Conservation (phyloP, 768 basidiomycete genomes). For the Leccinum subgranulosum region DNA sequence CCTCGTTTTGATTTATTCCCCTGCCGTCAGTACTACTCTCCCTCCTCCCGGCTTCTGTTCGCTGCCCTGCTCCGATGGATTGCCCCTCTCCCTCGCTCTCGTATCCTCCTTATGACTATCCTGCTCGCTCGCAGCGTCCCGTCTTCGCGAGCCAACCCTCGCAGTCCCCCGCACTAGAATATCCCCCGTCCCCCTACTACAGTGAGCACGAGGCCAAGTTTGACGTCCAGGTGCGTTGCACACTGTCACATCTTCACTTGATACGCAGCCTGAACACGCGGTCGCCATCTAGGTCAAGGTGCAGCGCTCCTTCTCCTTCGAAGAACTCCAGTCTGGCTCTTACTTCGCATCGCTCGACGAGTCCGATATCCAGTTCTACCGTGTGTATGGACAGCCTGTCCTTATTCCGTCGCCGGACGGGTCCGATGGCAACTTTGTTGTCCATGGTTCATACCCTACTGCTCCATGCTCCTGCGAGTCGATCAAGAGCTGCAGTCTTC, state of each 20-base stretch:
- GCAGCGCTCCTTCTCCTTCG: conserved; percentile 32
- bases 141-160: neutral
- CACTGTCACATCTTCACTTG: neutral
- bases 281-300: conserved; percentile 23
- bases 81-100: neutral
- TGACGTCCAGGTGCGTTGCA: conserved; percentile 18
- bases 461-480: conserved; percentile 1
- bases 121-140: neutral
- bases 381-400: conserved; percentile 31
- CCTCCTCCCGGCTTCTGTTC: conserved; percentile 7
- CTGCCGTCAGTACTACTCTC: conserved; percentile 20
- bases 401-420: conserved; percentile 28
- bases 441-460: conserved; percentile 9
- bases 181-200: neutral
- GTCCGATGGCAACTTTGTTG: conserved; percentile 15
- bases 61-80: conserved; percentile 11
- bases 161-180: conserved; percentile 4
- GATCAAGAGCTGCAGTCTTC: neutral
- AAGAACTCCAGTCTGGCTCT: conserved; percentile 33
- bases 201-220: conserved; percentile 19
- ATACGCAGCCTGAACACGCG: neutral
- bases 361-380: conserved; percentile 32
- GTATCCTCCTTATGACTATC: neutral
- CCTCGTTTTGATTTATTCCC: conserved; percentile 11
- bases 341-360: conserved; percentile 31